Conservation (phyloP, 441 rosid species). For the Brassica balearica region DNA sequence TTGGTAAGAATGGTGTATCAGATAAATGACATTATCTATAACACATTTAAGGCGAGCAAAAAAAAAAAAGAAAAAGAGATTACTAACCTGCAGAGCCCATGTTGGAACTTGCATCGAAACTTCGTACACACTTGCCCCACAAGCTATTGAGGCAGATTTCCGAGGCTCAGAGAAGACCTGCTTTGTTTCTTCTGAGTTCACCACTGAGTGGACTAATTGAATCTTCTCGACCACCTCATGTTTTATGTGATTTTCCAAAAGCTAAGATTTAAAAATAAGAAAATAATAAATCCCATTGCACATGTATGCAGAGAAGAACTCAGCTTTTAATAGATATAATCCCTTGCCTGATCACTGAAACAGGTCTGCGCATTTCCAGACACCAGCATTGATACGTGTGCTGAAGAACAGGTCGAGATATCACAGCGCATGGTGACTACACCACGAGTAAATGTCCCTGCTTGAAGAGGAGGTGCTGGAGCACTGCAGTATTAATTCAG, state of each 20-base stretch:
- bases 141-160: slow-evolving; percentile 89
- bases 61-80: not conserved
- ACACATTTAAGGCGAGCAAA: slow-evolving; percentile 28
- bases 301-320: slow-evolving; percentile 27
- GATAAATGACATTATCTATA: not conserved
- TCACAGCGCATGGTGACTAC: slow-evolving; percentile 99
- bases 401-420: slow-evolving; percentile 83
- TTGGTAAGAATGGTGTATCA: slow-evolving; percentile 15
- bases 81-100: slow-evolving; percentile 94
- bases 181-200: slow-evolving; percentile 63
- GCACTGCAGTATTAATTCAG: slow-evolving; percentile 66
- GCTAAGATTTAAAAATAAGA: slow-evolving; percentile 53
- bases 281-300: slow-evolving; percentile 26
- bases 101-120: slow-evolving; percentile 91
- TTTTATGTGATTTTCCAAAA: slow-evolving; percentile 95
- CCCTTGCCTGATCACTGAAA: slow-evolving; percentile 94
- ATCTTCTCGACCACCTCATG: slow-evolving; percentile 84
- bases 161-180: slow-evolving; percentile 72
- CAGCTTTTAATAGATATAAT: slow-evolving; percentile 6
- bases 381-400: slow-evolving; percentile 91
- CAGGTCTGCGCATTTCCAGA: slow-evolving; percentile 99
- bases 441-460: slow-evolving; percentile 97
- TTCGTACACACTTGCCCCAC: slow-evolving; percentile 96
- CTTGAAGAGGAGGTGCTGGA: slow-evolving; percentile 99
- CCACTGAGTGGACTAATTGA: slow-evolving; percentile 75